Conservation (phyloP, 495 filamentous ascomycete species). For the Penicillium odoratum region DNA sequence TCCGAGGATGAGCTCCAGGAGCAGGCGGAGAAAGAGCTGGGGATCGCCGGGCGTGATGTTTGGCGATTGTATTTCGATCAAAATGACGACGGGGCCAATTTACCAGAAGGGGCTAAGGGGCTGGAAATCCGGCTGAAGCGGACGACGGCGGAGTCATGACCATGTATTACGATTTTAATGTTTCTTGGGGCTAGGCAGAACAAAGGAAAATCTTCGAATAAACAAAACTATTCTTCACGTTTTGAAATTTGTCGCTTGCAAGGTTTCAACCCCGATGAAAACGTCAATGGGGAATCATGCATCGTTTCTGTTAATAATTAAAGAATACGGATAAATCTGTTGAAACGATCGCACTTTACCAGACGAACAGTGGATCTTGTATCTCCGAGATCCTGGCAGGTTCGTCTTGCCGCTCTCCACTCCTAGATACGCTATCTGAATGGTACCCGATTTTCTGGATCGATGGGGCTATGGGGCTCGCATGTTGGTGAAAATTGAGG, state of each 20-base stretch:
- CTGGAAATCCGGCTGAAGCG: slow-evolving; percentile 29
- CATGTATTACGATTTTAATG: slow-evolving; percentile 1
- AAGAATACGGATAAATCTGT: not conserved
- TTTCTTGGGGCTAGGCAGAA: not conserved
- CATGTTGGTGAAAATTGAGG: not conserved
- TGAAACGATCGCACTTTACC: not conserved
- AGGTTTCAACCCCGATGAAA: not conserved
- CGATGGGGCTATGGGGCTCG: slow-evolving; percentile 1
- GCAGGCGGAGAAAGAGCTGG: slow-evolving; percentile 13
- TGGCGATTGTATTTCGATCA: slow-evolving; percentile 33
- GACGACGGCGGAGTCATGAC: slow-evolving; percentile 19
- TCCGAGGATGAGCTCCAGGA: slow-evolving; percentile 18
- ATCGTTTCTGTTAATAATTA: not conserved
- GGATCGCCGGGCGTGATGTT: slow-evolving; percentile 19
- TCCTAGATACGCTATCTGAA: not conserved
- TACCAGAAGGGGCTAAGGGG: slow-evolving; percentile 23
- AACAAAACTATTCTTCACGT: not conserved
- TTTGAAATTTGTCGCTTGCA: not conserved
- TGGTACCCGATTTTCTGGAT: not conserved
- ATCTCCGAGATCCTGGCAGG: not conserved
- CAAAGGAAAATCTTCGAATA: not conserved
- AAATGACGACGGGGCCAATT: slow-evolving; percentile 29
- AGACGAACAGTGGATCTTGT: slow-evolving; percentile 2
- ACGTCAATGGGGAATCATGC: not conserved
- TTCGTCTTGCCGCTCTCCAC: slow-evolving; percentile 1